Base-by-base conservation (phyloP, 2,329 filamentous ascomycete genomes). In the Monilinia laxa region DNA sequence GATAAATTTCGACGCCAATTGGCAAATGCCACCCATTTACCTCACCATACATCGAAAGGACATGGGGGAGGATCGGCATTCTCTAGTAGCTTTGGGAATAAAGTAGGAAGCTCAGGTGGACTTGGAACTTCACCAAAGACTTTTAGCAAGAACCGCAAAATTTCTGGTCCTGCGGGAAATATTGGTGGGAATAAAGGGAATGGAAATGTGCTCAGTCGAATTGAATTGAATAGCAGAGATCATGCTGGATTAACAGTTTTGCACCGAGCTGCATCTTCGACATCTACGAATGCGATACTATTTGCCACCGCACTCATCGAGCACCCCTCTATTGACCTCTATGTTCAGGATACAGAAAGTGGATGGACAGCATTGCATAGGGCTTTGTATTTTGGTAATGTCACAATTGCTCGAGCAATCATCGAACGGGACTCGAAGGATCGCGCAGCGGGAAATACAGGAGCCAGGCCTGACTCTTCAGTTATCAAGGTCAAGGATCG, bases 311-410 rank as follows among this genome's bases (percentile, higher is more conserved):
- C 91, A 14, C 82, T 99, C 47, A 83, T 98, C 57, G 88, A 93
- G 28, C 89, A 96, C 74, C 92, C 93, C 1, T 84, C 89, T 63
- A 85, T 93, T 71, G 95, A 99, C 78, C 81, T 98, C 11, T 95
- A 97, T 74, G 82, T 85, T 2, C 93, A 96, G 76, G 95, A 99
- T 77, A 81, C 83, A 10, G 95, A 99, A 78, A 98, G 90, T 78
- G 94, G 93, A 55, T 99, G 95, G 95, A 99, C 96, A 68, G 89
- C 93, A 49, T 83, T 99, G 51, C 95, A 99, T 76, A 87, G 95
- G 73, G 92, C 93, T 10, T 82, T 98, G 53, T 98, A 97, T 76
- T 87, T 89, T 72, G 94, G 94, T 57, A 97, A 97, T 75, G 87
- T 95, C 62, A 88, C 91, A 9, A 89, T 96, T 71, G 95, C 95